These are phyloP conservation scores for Avena sativa DNA, from an alignment of 176 grass and related monocot genomes.

Conservation along the genomic window DNA sequence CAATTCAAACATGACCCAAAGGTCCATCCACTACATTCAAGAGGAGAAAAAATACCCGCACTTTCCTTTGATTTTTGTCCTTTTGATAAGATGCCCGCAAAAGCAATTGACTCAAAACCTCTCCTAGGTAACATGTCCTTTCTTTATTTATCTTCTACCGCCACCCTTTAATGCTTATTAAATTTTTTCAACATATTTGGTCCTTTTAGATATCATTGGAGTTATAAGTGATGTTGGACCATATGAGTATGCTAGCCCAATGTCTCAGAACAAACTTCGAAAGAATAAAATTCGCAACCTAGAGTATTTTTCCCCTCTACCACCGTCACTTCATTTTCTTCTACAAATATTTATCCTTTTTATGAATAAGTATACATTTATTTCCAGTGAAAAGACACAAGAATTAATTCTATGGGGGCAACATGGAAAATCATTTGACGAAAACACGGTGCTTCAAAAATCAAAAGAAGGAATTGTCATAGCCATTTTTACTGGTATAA, in stretches of 20 bases:
- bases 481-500: not conserved
- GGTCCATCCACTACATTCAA: not conserved
- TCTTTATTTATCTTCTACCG: not conserved
- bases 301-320: not conserved
- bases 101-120: too few relatives aligned
- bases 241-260: not conserved
- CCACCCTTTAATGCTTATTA: not conserved
- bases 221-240: not conserved
- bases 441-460: not conserved
- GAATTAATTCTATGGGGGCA: not conserved
- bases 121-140: constrained; percentile 1
- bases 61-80: not conserved
- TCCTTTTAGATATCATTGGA: not conserved
- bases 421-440: not conserved
- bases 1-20: not conserved
- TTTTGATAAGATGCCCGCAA: not conserved
- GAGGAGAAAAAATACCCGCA: not conserved
- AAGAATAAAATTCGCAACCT: not conserved
- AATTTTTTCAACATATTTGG: not conserved
- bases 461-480: not conserved
- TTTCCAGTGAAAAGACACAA: not conserved
- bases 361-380: too few relatives aligned
- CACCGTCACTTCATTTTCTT: not conserved
- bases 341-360: not conserved
- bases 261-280: not conserved